A percentile compares a stretch with the other conserved stretches of the same genome.
Evolutionary conservation across 2,329 filamentous ascomycete species (phyloP).

Genomic region (Fusarium duplospermum): DNA sequence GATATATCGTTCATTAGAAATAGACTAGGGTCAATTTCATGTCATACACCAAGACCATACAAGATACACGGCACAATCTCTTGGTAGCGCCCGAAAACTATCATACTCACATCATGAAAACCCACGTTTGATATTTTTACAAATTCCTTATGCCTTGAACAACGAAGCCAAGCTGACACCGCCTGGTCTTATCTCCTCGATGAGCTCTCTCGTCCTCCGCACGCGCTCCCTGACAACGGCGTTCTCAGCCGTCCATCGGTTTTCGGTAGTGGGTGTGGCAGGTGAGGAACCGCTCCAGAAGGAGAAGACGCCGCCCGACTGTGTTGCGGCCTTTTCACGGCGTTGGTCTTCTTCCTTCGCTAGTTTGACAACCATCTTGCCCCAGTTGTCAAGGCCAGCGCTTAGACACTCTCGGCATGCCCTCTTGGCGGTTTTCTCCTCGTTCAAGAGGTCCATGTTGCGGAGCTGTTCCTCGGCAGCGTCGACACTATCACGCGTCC

Average conservation of each 20-base stretch:
- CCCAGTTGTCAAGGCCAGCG: conserved; percentile 85
- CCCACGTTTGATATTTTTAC: conserved; percentile 12
- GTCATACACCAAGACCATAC: conserved; percentile 15
- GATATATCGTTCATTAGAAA: conserved; percentile 33
- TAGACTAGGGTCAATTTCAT: conserved; percentile 27
- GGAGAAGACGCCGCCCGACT: conserved; percentile 47
- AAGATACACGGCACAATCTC: conserved; percentile 35
- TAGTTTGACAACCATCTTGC: conserved; percentile 78
- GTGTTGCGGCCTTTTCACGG: conserved; percentile 48
- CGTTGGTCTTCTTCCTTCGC: conserved; percentile 61
- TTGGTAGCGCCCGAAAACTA: conserved; percentile 8
- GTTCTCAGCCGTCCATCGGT: conserved; percentile 66
- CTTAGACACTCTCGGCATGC: conserved; percentile 82
- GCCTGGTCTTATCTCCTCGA: conserved; percentile 61
- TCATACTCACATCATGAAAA: conserved; percentile 6
- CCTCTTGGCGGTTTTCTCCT: conserved; percentile 51
- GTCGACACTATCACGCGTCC: conserved; percentile 91
- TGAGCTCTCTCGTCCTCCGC: conserved; percentile 62
- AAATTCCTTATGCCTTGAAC: conserved; percentile 54
- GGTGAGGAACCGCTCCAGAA: conserved; percentile 53
- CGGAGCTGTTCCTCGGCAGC: conserved; percentile 77
- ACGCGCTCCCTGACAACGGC: conserved; percentile 65
- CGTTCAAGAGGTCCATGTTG: conserved; percentile 47
- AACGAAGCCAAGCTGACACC: conserved; percentile 48
- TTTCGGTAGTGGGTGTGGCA: conserved; percentile 40